Evolutionary conservation across 805 yeast species (phyloP).

Genomic region (Schwanniomyces vanrijiae): DNA sequence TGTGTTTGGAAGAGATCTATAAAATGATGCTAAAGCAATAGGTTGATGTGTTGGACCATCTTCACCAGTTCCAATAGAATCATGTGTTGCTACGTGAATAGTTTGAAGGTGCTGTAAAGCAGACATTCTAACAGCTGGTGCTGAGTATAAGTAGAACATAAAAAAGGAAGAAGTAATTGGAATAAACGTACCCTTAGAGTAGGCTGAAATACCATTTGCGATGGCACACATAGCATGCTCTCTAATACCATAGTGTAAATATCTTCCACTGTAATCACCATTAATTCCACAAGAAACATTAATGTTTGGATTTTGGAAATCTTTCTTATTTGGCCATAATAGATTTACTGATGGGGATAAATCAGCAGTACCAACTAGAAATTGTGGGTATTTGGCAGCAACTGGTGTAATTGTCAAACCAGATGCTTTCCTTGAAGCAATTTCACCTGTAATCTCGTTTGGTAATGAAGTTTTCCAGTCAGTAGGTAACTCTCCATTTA

Average conservation of each 20-base stretch:
- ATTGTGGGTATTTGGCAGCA: slow-evolving; percentile 72
- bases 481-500: slow-evolving; percentile 72
- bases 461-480: slow-evolving; percentile 83
- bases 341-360: slow-evolving; percentile 96
- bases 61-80: slow-evolving; percentile 88
- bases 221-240: slow-evolving; percentile 99
- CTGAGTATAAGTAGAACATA: slow-evolving; percentile 82
- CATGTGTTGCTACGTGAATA: slow-evolving; percentile 87
- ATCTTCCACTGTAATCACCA: slow-evolving; percentile 89
- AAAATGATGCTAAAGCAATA: slow-evolving; percentile 82
- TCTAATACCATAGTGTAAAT: slow-evolving; percentile 96
- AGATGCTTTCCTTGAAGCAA: slow-evolving; percentile 93
- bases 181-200: slow-evolving; percentile 71
- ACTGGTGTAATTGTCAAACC: slow-evolving; percentile 72
- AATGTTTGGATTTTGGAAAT: slow-evolving; percentile 86
- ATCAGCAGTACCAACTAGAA: slow-evolving; percentile 98
- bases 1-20: slow-evolving; percentile 80
- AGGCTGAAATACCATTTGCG: slow-evolving; percentile 95
- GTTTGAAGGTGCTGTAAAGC: slow-evolving; percentile 83
- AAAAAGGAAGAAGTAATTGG: slow-evolving; percentile 97
- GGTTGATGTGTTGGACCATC: slow-evolving; percentile 96
- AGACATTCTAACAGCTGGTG: slow-evolving; percentile 84
- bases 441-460: slow-evolving; percentile 70
- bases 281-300: slow-evolving; percentile 43
- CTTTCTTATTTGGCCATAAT: slow-evolving; percentile 77